Conservation (phyloP, 2,329 filamentous ascomycete genomes). For the Calonectria naviculata region DNA sequence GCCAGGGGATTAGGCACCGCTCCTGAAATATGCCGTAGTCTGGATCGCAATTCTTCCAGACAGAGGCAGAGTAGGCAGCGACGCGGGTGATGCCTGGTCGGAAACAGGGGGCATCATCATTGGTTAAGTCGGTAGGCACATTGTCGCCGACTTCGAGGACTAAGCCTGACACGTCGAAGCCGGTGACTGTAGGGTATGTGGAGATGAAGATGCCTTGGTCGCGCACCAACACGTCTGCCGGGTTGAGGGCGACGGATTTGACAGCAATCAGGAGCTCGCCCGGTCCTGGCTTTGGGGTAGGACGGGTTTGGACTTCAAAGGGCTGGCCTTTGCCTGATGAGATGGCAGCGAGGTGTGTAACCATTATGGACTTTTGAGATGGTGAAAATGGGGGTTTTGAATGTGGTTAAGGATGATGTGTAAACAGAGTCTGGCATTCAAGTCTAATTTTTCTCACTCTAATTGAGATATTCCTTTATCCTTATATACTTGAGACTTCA, state of each 20-base stretch:
- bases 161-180: constrained; percentile 56
- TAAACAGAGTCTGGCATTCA: background rate
- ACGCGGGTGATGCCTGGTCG: constrained; percentile 49
- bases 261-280: constrained; percentile 59
- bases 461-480: background rate
- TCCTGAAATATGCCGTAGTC: constrained; percentile 61
- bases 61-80: constrained; percentile 49
- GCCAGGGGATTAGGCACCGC: constrained; percentile 53
- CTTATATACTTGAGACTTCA: too few relatives aligned
- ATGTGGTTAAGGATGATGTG: background rate
- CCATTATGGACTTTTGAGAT: constrained; percentile 37
- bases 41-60: constrained; percentile 55
- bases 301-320: constrained; percentile 49
- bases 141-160: constrained; percentile 54
- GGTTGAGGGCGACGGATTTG: constrained; percentile 61
- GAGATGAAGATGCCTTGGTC: constrained; percentile 53
- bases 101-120: constrained; percentile 36
- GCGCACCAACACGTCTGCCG: constrained; percentile 56
- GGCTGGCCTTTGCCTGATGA: constrained; percentile 47
- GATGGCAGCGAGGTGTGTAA: constrained; percentile 55
- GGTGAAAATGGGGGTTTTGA: background rate
- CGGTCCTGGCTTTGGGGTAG: constrained; percentile 57
- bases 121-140: constrained; percentile 44
- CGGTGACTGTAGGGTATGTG: constrained; percentile 53
- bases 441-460: background rate